Evolutionary conservation across 352 stramenopile genomes (phyloP).

Genomic region (Blastocystis sp.): DNA sequence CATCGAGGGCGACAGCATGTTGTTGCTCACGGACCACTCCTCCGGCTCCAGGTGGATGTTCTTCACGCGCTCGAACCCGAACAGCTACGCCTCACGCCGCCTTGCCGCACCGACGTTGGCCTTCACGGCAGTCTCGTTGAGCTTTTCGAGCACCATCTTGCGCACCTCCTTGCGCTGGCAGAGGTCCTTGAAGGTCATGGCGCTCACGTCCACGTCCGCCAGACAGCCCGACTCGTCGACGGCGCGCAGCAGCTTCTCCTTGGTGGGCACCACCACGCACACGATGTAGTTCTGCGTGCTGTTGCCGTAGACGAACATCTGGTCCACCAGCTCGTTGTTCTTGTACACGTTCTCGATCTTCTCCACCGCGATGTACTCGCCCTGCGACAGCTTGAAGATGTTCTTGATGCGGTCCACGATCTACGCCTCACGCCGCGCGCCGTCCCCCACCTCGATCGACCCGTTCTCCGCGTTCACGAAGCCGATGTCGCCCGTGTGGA

Average conservation of each 20-base stretch:
- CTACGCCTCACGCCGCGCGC: constrained; percentile 71
- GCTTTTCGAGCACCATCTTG: constrained; percentile 38
- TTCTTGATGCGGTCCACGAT: constrained; percentile 87
- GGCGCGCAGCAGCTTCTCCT: background rate
- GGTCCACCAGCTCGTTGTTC: constrained; percentile 74
- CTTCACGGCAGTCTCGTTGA: constrained; percentile 59
- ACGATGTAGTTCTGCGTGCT: constrained; percentile 79
- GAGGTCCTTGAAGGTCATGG: background rate
- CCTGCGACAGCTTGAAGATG: constrained; percentile 88
- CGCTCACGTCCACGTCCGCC: background rate
- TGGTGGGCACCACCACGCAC: constrained; percentile 75
- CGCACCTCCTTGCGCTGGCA: constrained; percentile 15
- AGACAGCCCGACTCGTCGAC: background rate
- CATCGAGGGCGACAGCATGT: constrained; percentile 59
- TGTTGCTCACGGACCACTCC: constrained; percentile 62
- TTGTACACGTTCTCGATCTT: constrained; percentile 87
- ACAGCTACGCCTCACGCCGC: constrained; percentile 25
- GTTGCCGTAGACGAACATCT: constrained; percentile 81
- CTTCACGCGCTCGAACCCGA: constrained; percentile 56
- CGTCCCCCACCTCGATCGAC: background rate
- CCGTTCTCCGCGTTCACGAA: constrained; percentile 79
- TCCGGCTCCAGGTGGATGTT: constrained; percentile 63
- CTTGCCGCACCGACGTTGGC: background rate
- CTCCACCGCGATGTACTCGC: constrained; percentile 92
- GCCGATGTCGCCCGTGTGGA: constrained; percentile 81